A percentile compares a stretch with the other conserved stretches of the same genome.
Evolutionary conservation across 805 yeast species (phyloP).

Genomic region (Sugiyamaella americana): DNA sequence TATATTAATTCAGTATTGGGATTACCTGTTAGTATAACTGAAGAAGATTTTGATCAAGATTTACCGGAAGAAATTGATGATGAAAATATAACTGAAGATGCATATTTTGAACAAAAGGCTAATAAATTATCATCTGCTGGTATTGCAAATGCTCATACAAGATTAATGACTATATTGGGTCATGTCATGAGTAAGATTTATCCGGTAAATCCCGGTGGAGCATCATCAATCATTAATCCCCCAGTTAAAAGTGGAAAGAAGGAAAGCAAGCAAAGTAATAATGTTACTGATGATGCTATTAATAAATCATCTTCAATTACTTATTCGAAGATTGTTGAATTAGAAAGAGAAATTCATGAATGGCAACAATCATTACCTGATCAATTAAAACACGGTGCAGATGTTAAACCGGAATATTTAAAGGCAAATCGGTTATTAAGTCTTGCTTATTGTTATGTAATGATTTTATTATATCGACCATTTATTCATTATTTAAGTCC

Average conservation of each 20-base stretch:
- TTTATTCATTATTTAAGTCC: conserved; percentile 78
- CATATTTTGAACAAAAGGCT: conserved; percentile 44
- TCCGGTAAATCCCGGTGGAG: conserved; percentile 49
- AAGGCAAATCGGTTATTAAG: conserved; percentile 65
- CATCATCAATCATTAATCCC: conserved; percentile 22
- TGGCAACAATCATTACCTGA: conserved; percentile 71
- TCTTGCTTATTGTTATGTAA: conserved; percentile 48
- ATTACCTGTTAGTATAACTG: conserved; percentile 67
- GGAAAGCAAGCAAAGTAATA: neutral
- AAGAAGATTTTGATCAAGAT: conserved; percentile 81
- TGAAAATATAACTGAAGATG: conserved; percentile 69
- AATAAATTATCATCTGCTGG: conserved; percentile 62
- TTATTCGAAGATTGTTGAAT: conserved; percentile 42
- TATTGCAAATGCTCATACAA: conserved; percentile 82
- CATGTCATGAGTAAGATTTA: conserved; percentile 67
- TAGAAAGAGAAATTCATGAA: conserved; percentile 60
- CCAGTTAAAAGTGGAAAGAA: neutral
- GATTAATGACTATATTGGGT: conserved; percentile 61
- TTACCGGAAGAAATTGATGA: conserved; percentile 82
- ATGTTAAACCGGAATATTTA: conserved; percentile 59
- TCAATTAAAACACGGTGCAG: conserved; percentile 64
- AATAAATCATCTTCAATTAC: conserved; percentile 15
- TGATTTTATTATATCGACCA: conserved; percentile 77
- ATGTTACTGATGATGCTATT: neutral
- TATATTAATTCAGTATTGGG: conserved; percentile 85